These are phyloP conservation scores for Arabidopsis suecica DNA, from an alignment of 345 rosid genomes.

Conservation along the genomic window DNA sequence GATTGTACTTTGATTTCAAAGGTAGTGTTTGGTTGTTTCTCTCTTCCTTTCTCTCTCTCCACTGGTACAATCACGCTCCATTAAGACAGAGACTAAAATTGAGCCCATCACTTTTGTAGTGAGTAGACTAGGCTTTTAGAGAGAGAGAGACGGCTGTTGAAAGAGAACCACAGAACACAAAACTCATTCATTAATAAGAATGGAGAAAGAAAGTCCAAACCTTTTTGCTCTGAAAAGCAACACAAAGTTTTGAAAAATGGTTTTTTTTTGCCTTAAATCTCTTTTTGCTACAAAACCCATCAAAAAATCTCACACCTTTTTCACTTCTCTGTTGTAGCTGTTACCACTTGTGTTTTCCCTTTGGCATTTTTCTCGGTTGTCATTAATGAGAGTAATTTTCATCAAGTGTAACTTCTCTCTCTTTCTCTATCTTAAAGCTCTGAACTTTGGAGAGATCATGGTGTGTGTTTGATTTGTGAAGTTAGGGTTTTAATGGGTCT, in stretches of 20 bases:
- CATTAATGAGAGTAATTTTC: conserved; percentile 43
- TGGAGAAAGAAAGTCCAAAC: conserved; percentile 38
- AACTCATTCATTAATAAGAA: conserved; percentile 22
- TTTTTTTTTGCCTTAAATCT: neutral
- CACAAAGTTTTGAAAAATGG: conserved; percentile 25
- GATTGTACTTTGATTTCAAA: neutral
- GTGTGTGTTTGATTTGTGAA: conserved; percentile 40
- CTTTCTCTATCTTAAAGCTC: conserved; percentile 17
- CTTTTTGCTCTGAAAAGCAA: conserved; percentile 43
- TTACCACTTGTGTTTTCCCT: conserved; percentile 32
- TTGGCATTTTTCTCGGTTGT: conserved; percentile 38
- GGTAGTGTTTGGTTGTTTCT: conserved; percentile 9
- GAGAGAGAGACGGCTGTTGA: conserved; percentile 38
- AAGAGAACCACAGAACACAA: conserved; percentile 39
- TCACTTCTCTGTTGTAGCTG: conserved; percentile 35
- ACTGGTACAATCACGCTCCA: neutral
- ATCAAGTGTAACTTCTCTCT: conserved; percentile 39
- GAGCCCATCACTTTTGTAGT: conserved; percentile 28
- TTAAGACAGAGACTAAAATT: neutral
- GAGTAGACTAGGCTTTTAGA: conserved; percentile 38
- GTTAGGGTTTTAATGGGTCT: conserved; percentile 53
- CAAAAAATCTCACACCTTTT: conserved; percentile 37
- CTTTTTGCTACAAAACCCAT: neutral
- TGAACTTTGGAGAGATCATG: conserved; percentile 40
- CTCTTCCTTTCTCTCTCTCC: conserved; percentile 12